A percentile compares a stretch with the other conserved stretches of the same genome.
These are phyloP conservation scores for Fusarium secorum DNA, from an alignment of 2,329 filamentous ascomycete species.

Conservation along the genomic window DNA sequence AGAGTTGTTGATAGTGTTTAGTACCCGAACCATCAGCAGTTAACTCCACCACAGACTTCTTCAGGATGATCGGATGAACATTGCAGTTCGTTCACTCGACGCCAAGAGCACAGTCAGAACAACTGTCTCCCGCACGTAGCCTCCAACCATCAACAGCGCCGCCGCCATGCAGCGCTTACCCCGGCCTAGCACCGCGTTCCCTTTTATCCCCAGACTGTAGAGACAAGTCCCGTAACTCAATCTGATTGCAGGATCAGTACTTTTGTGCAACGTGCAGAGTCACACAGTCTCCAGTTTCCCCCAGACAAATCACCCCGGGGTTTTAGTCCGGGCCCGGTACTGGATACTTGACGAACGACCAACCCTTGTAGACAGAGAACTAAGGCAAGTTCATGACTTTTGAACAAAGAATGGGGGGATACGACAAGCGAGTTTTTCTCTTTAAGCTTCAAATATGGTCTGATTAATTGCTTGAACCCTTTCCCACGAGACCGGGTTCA, in stretches of 20 bases:
- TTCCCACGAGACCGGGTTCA: conserved; percentile 6
- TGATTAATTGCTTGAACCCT: not conserved
- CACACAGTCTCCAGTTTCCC: conserved; percentile 31
- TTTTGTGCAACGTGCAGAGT: conserved; percentile 1
- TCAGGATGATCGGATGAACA: not conserved
- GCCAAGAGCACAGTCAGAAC: conserved; percentile 21
- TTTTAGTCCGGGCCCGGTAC: conserved; percentile 23
- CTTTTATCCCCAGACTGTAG: not conserved
- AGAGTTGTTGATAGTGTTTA: not conserved
- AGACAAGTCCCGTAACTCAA: not conserved
- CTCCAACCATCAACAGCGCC: conserved; percentile 23
- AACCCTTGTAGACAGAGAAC: not conserved
- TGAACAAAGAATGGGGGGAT: not conserved
- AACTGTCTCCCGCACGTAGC: conserved; percentile 27
- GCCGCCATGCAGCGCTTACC: conserved; percentile 38
- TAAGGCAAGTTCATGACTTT: conserved; percentile 14
- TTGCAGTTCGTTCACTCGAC: not conserved
- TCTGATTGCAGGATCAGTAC: not conserved
- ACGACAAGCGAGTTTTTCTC: not conserved
- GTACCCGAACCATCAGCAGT: not conserved
- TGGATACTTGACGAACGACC: conserved; percentile 6
- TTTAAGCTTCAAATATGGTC: not conserved
- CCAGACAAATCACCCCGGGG: conserved; percentile 22
- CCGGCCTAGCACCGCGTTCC: conserved; percentile 22
- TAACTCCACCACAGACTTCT: not conserved